Evolutionary conservation across 1,284 basidiomycete species (phyloP).

Genomic region (Rhodotorula sp.): DNA sequence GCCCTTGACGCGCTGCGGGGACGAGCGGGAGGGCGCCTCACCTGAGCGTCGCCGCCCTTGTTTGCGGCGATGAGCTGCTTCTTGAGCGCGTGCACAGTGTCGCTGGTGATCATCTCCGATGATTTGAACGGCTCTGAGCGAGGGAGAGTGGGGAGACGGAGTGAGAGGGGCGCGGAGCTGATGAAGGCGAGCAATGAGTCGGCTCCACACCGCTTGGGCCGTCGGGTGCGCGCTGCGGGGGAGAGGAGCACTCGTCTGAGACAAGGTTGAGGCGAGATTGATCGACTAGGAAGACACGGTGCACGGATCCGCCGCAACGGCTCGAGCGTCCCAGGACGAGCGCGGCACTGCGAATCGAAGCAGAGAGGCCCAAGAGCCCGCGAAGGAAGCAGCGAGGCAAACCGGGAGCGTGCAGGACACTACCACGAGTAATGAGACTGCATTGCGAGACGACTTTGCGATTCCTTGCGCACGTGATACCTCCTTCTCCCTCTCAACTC

Average conservation of each 20-base stretch:
- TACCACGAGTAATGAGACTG: background rate
- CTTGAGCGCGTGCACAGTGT: constrained; percentile 24
- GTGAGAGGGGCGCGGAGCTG: background rate
- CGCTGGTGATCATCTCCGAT: background rate
- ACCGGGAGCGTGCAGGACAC: no score
- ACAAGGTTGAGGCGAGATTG: no score
- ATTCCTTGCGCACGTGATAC: background rate
- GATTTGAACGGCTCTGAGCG: background rate
- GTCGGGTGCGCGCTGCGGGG: no score
- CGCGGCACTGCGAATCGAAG: no score
- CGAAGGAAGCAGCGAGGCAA: no score
- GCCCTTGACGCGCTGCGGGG: background rate
- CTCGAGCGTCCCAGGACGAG: no score
- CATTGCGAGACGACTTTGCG: background rate
- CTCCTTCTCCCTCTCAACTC: background rate
- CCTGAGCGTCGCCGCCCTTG: constrained; percentile 19
- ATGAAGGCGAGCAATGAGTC: no score
- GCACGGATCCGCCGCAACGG: no score
- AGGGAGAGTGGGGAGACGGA: background rate
- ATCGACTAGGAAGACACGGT: no score
- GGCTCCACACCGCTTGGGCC: no score
- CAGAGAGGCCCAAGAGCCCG: background rate
- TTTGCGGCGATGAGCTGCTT: constrained; percentile 28
- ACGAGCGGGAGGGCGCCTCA: background rate
- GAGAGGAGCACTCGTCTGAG: no score